Base-by-base conservation (phyloP, 2,329 filamentous ascomycete species). In the Lasiodiplodia citricola region DNA sequence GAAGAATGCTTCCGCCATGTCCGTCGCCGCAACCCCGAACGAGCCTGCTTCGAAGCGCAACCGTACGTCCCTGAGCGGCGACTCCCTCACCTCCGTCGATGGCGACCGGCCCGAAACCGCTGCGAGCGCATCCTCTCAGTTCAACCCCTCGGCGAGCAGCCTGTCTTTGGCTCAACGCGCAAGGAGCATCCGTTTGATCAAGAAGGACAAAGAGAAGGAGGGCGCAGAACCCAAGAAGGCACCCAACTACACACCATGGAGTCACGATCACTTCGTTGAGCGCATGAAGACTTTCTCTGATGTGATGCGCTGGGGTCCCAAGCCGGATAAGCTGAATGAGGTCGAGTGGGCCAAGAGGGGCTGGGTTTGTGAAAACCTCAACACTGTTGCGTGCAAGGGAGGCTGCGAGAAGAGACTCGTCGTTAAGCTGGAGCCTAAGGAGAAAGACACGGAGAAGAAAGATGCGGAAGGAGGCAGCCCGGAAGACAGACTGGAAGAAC, bases 301-400 rank as follows among this genome's bases (percentile, higher is more conserved):
- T 73, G 90, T 98, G 58, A 96, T 93, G 66, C 88, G 92, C 77
- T 99, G 95, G 95, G 91, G 92, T n/a, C 92, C 93, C 0, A 98
- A 98, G 78, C 94, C 96, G 0, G 88, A 94, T 65, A 86, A 85
- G 41, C 90, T 98, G 73, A 93, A 89, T 76, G 96, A 98, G 80
- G 90, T 97, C 8, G 91, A 94, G 78, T 99, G 96, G 96, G 94
- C 94, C 0, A 97, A 95, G 83, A 85, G 92, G 69, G 95, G 95
- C 0, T 99, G 96, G 95, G 86, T 91, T 4, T 97, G 95, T 75
- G 89, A 91, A 56, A 73, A 71, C 1, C 79, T 76, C 76, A 94
- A 97, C 80, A 92, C 92, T 4, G 93, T 98, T 18, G 88, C 90
- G 21, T 99, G 96, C 78, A 85, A 84, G 52, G 90, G 91, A 51